Base-by-base conservation (phyloP, 225 moss, liverwort and hornwort species). In the Marchantia polymorpha region DNA sequence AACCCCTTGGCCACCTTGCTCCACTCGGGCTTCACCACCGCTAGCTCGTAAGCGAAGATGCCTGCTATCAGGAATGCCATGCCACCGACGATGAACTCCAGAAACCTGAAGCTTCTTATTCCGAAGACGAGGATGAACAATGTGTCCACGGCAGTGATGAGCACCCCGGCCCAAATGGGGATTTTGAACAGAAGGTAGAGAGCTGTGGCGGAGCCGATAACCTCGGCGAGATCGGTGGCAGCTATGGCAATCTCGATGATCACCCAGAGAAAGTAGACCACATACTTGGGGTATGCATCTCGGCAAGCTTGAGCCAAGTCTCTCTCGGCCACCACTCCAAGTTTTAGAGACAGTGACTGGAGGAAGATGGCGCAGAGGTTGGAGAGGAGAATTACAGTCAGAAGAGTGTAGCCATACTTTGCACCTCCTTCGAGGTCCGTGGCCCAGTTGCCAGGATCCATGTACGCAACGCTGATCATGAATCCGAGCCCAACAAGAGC, bases 211-310 rank as follows among this genome's bases (percentile, higher is more conserved):
- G 95, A 93, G 3, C 95, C 95, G 7, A 95, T 93, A 39, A 95
- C 93, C 82, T 95, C 95, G 20, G 95, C 93, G 66, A 95, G 70
- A 61, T 95, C 95, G 0, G 95, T 93, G 5, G 95, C 95, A 72
- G 93, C 92, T 49, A 95, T 95, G 70, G 95, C 95, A 50, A 92
- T 77, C 66, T 92, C 92, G 85, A 90, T 86, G 80, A 92, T 80
- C 13, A 92, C 61, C 92, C 90, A 92, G 10, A 90, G 58, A 17
- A 86, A 0, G 76, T 92, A 92, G 46, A 90, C 90, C 23, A 92
- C 84, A 19, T 77, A 78, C 12, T 82, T 85, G 2, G 90, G 88
- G 49, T 92, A 92, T 0, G 89, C 92, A 73, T 90, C 90, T 26
- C 90, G 89, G 15, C 92, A 92, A 2, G 91, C 91, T 77, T 92